Conservation (phyloP, 2,329 filamentous ascomycete species). For the Sclerotinia minor region DNA sequence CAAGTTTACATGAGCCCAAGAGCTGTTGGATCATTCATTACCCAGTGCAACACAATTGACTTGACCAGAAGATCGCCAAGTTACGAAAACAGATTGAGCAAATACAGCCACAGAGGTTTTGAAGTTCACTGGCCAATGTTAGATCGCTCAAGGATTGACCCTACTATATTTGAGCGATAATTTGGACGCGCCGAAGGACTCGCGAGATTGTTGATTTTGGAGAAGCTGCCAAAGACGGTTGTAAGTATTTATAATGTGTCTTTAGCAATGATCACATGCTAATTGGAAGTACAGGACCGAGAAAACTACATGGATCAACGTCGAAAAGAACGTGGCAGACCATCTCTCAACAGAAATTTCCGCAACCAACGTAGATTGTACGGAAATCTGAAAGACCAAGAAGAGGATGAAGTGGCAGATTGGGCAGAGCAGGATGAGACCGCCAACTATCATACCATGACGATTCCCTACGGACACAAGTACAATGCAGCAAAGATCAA, state of each 20-base stretch:
- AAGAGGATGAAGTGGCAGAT: slow-evolving; percentile 77
- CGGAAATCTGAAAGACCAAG: slow-evolving; percentile 74
- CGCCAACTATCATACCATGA: slow-evolving; percentile 77
- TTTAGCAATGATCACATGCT: not conserved
- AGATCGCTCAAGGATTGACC: slow-evolving; percentile 74
- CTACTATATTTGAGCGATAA: slow-evolving; percentile 82
- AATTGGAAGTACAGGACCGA: slow-evolving; percentile 49
- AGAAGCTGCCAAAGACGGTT: slow-evolving; percentile 68
- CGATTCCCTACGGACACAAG: slow-evolving; percentile 63
- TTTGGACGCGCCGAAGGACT: slow-evolving; percentile 75
- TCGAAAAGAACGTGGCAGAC: slow-evolving; percentile 70
- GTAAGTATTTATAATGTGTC: slow-evolving; percentile 6
- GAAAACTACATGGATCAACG: slow-evolving; percentile 71
- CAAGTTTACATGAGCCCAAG: slow-evolving; percentile 79
- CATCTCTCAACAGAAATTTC: slow-evolving; percentile 49
- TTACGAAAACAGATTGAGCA: slow-evolving; percentile 83
- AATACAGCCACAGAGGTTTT: slow-evolving; percentile 82
- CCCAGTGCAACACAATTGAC: slow-evolving; percentile 79
- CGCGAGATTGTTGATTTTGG: slow-evolving; percentile 75
- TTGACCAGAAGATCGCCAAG: slow-evolving; percentile 77
- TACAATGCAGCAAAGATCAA: slow-evolving; percentile 72
- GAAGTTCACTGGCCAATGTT: slow-evolving; percentile 78
- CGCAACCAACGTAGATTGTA: slow-evolving; percentile 47
- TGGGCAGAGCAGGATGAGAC: slow-evolving; percentile 78
- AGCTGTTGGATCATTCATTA: slow-evolving; percentile 75